Base-by-base conservation (phyloP, 176 grass and related monocot genomes). In the Hyparrhenia diplandra region DNA sequence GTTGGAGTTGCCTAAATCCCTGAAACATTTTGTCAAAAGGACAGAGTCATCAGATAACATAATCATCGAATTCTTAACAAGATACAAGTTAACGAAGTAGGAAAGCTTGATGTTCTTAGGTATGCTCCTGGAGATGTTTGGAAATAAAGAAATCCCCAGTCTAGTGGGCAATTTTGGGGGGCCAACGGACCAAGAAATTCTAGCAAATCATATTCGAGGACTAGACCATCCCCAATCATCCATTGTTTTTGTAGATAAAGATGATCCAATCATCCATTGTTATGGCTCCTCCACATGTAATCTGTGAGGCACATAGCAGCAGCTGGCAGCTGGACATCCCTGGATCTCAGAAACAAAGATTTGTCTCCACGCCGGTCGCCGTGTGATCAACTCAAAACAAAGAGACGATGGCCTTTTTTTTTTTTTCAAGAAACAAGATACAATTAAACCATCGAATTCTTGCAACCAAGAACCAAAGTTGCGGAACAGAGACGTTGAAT, bases 1-100 rank as follows among this genome's bases (percentile, higher is more conserved):
- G 79, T 98, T 98, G 59, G 92, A 95, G 84, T 98, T 95, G 36
- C 92, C 92, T 87, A 98, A 91, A 88, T 98, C 95, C 88, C 95
- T 98, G 88, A 20, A 78, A 85, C 4, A 59, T 73, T 73, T 16
- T 5, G 27, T 21, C 61, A 13, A 74, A 72, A 61, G 55, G 76
- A 36, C 57, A 40, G 72, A 55, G 34, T 68, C 30, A 65, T 67
- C 30, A 66, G 4, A 27, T 20, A 31, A 82, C 21, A 43, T 21
- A 27, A 21, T 34, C 63, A 52, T 54, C 60, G 10, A 59, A 5
- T 0, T 52, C 37, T 17, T 29, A 6, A 9, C 4, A 55, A n/a
- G 54, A 23, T 1, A 2, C 32, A 18, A 13, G 43, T 84, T 39
- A 5, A 73, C 2, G 5, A 49, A 51, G 20, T 45, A 74, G 10